Percentiles rank a stretch among this genome's conserved stretches.
Evolutionary conservation across 75 land plant species (phyloP).

Genomic region (Cupressus sempervirens): DNA sequence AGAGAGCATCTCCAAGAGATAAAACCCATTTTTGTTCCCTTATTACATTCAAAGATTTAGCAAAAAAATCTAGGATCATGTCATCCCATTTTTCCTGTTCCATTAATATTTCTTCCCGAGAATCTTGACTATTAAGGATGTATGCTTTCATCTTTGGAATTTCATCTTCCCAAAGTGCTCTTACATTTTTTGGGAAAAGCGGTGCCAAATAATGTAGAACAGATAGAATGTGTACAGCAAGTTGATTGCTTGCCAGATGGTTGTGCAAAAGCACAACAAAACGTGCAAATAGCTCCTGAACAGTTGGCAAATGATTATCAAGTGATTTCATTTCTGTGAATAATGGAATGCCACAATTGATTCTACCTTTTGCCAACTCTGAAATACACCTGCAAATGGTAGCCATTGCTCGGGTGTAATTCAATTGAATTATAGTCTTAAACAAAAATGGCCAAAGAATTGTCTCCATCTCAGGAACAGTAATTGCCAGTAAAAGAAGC

Average conservation of each 20-base stretch:
- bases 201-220: slow-evolving; percentile 68
- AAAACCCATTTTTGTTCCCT: slow-evolving; percentile 70
- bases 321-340: slow-evolving; percentile 43
- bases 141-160: slow-evolving; percentile 92
- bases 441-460: slow-evolving; percentile 89
- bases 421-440: slow-evolving; percentile 61
- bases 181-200: slow-evolving; percentile 70
- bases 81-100: slow-evolving; percentile 92
- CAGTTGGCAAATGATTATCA: slow-evolving; percentile 18
- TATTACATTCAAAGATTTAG: slow-evolving; percentile 89
- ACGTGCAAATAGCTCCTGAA: slow-evolving; percentile 88
- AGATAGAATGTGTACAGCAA: slow-evolving; percentile 74
- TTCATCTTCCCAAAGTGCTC: slow-evolving; percentile 92
- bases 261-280: slow-evolving; percentile 80
- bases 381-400: slow-evolving; percentile 79
- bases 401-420: slow-evolving; percentile 37
- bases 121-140: slow-evolving; percentile 79
- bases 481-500: slow-evolving; percentile 70
- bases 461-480: slow-evolving; percentile 91
- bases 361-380: slow-evolving; percentile 58
- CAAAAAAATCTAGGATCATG: slow-evolving; percentile 85
- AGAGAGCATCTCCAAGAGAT: slow-evolving; percentile 73
- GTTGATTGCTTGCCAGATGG: slow-evolving; percentile 79
- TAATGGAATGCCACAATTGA: slow-evolving; percentile 28
- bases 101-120: slow-evolving; percentile 54